Evolutionary conservation across 805 yeast genomes (phyloP), one percentile per base, ranked within the genome.

Genomic region (Citeromyces matritensis): DNA sequence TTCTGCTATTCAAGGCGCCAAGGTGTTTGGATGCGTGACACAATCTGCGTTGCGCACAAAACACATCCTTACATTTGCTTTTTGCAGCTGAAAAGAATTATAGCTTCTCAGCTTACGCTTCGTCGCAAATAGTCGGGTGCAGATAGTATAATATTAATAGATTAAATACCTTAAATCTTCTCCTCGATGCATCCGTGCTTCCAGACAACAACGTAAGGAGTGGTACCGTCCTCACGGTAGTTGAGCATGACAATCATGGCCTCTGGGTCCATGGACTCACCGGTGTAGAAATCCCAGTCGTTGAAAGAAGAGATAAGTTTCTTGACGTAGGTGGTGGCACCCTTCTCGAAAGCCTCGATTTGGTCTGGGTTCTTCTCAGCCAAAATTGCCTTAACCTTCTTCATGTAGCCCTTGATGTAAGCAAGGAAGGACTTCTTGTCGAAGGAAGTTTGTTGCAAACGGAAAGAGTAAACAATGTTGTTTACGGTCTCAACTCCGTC

Each of bases 261-360:
- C 65, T 91, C 98, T 62, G 98, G 98, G 76, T 91, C 96, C 98
- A 91, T 91, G 58, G 95, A 81, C 72, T 88, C 97, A 73, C 98
- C 97, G 48, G 95, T 88, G 86, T 65, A 91, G 75, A 91, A 91
- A 59, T 91, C 98, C 94, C 93, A 91, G 76, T 91, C 98, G 58
- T 79, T 80, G 91, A 91, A 91, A 63, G 86, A 79, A 53, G 76
- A 80, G 52, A 91, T 62, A 46, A 91, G 79, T 75, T 91, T 91
- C 83, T 91, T 91, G 65, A 82, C 93, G 74, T 86, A 91, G 49
- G 82, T 64, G 49, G 76, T 71, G 50, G 98, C 98, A 61, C 97
- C 97, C 73, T 91, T 88, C 76, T 88, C 96, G 64, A 91, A 91
- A 45, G 60, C 64, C 55, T 79, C 76, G 49, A 91, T 73, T 52